A percentile compares a stretch with the other conserved stretches of the same genome.
Conservation (phyloP, 495 filamentous ascomycete species). For the Podospora fimiseda region DNA sequence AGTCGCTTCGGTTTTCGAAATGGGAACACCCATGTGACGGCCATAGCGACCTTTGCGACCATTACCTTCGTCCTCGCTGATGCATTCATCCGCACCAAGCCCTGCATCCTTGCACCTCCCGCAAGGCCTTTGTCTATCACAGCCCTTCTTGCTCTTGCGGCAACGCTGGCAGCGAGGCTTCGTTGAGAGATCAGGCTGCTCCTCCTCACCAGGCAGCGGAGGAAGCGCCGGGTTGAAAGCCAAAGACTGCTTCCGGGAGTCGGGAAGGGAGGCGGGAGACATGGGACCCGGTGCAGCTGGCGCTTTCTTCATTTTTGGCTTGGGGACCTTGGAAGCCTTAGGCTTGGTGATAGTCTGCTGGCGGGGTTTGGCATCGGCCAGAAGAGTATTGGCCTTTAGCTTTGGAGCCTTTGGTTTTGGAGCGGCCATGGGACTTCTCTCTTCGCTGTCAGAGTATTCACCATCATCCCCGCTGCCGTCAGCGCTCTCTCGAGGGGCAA, state of each 20-base stretch:
- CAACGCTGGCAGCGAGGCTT: conserved; percentile 98
- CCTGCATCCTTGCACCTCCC: conserved; percentile 93
- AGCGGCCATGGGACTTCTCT: conserved; percentile 28
- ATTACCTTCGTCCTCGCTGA: conserved; percentile 95
- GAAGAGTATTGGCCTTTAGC: conserved; percentile 30
- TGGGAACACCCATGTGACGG: conserved; percentile 89
- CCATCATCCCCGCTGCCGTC: conserved; percentile 66
- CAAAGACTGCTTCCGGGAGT: conserved; percentile 73
- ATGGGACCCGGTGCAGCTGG: conserved; percentile 46
- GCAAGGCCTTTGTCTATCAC: conserved; percentile 91
- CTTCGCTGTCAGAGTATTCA: conserved; percentile 51
- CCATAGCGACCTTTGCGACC: conserved; percentile 95
- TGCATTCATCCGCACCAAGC: conserved; percentile 81
- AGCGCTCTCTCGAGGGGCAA: conserved; percentile 58
- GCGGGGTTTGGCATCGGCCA: conserved; percentile 21
- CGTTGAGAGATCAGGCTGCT: conserved; percentile 83
- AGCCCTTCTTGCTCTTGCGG: conserved; percentile 98
- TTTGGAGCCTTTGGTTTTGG: conserved; percentile 38
- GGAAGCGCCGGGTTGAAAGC: conserved; percentile 63
- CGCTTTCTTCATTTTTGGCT: conserved; percentile 55
- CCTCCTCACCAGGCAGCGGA: conserved; percentile 60
- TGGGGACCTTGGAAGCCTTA: conserved; percentile 41
- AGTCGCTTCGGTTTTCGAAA: conserved; percentile 56
- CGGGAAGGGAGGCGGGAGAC: conserved; percentile 61
- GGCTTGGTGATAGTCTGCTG: conserved; percentile 26